These are phyloP conservation scores for Fusarium sp. DNA, from an alignment of 2,329 filamentous ascomycete genomes.

Conservation along the genomic window DNA sequence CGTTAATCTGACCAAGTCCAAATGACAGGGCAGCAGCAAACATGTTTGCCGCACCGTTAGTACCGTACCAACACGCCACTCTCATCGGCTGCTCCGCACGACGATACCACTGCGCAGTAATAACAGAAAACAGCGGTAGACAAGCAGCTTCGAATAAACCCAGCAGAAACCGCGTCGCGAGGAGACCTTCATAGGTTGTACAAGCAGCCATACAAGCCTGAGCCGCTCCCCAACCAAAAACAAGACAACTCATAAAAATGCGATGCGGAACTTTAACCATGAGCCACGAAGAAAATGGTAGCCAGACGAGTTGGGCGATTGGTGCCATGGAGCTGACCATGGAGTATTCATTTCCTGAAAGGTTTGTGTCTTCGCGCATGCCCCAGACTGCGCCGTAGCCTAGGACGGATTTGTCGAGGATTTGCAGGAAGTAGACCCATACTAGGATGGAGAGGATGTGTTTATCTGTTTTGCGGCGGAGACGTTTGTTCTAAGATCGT, in stretches of 20 bases:
- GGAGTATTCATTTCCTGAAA: conserved; percentile 67
- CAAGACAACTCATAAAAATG: conserved; percentile 65
- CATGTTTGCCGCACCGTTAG: conserved; percentile 69
- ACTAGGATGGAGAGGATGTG: conserved; percentile 66
- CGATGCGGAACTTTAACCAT: conserved; percentile 72
- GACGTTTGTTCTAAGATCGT: conserved; percentile 52
- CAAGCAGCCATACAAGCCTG: conserved; percentile 61
- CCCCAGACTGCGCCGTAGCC: conserved; percentile 70
- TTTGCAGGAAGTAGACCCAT: conserved; percentile 70
- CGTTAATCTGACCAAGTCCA: conserved; percentile 65
- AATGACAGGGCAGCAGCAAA: conserved; percentile 67
- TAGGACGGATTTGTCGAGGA: conserved; percentile 69
- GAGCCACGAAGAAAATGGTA: conserved; percentile 69
- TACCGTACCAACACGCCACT: conserved; percentile 75
- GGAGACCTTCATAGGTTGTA: conserved; percentile 60
- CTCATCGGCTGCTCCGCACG: conserved; percentile 70
- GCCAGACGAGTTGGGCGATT: conserved; percentile 71
- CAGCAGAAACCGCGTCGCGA: conserved; percentile 63
- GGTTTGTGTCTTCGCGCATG: conserved; percentile 60
- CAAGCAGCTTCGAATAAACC: conserved; percentile 65
- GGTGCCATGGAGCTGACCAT: conserved; percentile 68
- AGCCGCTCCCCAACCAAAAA: conserved; percentile 59
- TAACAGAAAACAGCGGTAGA: conserved; percentile 60
- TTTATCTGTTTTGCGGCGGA: conserved; percentile 71
- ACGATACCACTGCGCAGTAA: conserved; percentile 62